Evolutionary conservation across 805 yeast species (phyloP).

Genomic region (Kockiozyma suomiensis): DNA sequence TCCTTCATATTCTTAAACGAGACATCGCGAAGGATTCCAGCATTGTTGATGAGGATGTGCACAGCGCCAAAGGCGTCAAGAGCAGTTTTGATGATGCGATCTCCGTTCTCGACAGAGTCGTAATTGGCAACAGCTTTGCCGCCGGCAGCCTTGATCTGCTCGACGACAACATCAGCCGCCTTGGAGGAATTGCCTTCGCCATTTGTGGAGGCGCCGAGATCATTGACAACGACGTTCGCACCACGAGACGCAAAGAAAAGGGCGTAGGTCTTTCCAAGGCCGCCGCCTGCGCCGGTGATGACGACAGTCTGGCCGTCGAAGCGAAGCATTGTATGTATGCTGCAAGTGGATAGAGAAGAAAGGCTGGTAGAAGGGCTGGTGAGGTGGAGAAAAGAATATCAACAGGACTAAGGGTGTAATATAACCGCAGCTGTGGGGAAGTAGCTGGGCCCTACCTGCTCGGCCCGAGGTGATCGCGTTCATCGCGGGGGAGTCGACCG

Average conservation of each 20-base stretch:
- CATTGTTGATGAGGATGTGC: constrained; percentile 87
- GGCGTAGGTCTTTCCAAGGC: constrained; percentile 87
- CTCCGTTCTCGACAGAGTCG: constrained; percentile 86
- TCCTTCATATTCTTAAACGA: constrained; percentile 84
- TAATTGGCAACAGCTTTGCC: constrained; percentile 93
- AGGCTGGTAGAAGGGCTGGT: neutral
- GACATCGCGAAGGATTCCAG: constrained; percentile 90
- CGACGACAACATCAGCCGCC: constrained; percentile 88
- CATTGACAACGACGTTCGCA: constrained; percentile 94
- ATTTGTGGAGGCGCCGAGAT: constrained; percentile 78
- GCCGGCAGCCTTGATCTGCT: constrained; percentile 68
- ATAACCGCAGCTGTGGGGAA: neutral
- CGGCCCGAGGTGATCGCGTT: neutral
- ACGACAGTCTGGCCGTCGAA: constrained; percentile 87
- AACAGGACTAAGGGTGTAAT: neutral
- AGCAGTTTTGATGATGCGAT: constrained; percentile 81
- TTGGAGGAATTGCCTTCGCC: constrained; percentile 63
- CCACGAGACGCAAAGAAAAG: constrained; percentile 85
- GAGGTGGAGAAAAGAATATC: neutral
- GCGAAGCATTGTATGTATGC: constrained; percentile 44
- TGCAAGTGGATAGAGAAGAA: neutral
- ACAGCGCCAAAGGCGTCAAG: constrained; percentile 84
- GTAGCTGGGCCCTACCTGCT: neutral
- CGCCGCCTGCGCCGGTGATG: constrained; percentile 98
- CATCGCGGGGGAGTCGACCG: neutral